Conservation (phyloP, 805 yeast genomes). For the Cyberlindnera mycetangii region DNA sequence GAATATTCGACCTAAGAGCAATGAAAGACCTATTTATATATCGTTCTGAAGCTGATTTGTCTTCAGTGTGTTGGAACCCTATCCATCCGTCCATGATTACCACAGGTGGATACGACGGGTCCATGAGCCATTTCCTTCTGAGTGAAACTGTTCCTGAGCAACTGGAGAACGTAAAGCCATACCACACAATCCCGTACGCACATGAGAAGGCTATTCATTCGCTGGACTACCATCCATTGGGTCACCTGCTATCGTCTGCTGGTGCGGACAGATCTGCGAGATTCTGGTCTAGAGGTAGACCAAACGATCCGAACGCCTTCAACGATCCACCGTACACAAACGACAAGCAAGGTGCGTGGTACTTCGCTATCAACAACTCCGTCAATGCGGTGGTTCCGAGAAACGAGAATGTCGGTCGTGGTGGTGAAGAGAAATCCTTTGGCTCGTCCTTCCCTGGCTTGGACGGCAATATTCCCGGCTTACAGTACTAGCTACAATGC, state of each 20-base stretch:
- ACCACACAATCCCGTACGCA: conserved; percentile 78
- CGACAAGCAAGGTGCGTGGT: conserved; percentile 58
- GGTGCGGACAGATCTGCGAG: conserved; percentile 91
- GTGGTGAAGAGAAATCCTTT: not conserved
- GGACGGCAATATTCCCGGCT: conserved; percentile 15
- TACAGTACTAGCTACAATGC: conserved; percentile 15
- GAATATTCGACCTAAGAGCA: conserved; percentile 83
- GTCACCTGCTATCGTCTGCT: conserved; percentile 87
- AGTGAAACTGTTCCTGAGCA: conserved; percentile 39
- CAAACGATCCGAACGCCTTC: conserved; percentile 80
- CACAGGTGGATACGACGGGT: conserved; percentile 88
- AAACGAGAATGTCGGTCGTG: conserved; percentile 29
- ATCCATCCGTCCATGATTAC: conserved; percentile 74
- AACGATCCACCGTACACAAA: conserved; percentile 78
- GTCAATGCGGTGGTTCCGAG: conserved; percentile 34
- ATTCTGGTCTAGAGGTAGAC: conserved; percentile 92
- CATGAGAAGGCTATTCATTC: conserved; percentile 93
- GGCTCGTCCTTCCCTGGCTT: conserved; percentile 7
- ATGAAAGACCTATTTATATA: conserved; percentile 75
- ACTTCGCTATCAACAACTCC: conserved; percentile 39
- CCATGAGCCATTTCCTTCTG: conserved; percentile 72
- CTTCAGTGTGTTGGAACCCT: conserved; percentile 92
- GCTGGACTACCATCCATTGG: conserved; percentile 89
- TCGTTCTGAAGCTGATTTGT: conserved; percentile 80
- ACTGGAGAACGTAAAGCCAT: conserved; percentile 39